Evolutionary conservation across 805 yeast genomes (phyloP).

Genomic region (Metschnikowia drakensbergensis): DNA sequence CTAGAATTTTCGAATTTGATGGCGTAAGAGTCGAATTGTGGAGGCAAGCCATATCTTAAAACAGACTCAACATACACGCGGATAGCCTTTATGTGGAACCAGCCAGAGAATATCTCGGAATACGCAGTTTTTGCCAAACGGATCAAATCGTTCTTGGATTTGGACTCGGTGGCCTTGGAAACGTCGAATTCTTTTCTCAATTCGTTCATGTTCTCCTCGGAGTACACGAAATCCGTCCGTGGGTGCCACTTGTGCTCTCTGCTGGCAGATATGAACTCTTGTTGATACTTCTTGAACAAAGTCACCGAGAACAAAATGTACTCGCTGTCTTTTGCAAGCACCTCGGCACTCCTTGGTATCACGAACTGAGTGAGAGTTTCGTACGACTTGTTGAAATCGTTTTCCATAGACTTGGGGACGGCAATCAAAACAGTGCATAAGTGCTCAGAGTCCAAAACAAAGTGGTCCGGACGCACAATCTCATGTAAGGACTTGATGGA

Average conservation of each 20-base stretch:
- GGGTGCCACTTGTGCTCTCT: constrained; percentile 90
- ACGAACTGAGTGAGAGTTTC: constrained; percentile 78
- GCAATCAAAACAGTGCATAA: constrained; percentile 83
- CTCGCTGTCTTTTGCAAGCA: constrained; percentile 70
- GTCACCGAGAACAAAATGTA: constrained; percentile 73
- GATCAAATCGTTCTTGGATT: constrained; percentile 68
- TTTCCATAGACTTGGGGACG: constrained; percentile 65
- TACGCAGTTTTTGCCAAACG: constrained; percentile 88
- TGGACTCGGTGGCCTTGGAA: constrained; percentile 70
- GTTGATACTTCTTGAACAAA: constrained; percentile 74
- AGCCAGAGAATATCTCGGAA: constrained; percentile 74
- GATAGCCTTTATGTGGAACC: constrained; percentile 87
- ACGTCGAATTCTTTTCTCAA: constrained; percentile 75
- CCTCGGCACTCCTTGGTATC: constrained; percentile 83
- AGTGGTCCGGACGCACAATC: constrained; percentile 76
- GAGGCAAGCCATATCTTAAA: constrained; percentile 94
- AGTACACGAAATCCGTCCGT: constrained; percentile 78
- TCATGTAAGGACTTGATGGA: constrained; percentile 89
- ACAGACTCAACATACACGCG: constrained; percentile 91
- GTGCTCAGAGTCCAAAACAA: constrained; percentile 82
- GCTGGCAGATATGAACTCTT: constrained; percentile 63
- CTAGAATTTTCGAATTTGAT: constrained; percentile 42
- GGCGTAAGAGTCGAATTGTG: constrained; percentile 64
- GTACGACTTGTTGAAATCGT: constrained; percentile 63
- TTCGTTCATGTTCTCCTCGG: constrained; percentile 68